Conservation (phyloP, 176 grass and related monocot species). For the Oryza coarctata region DNA sequence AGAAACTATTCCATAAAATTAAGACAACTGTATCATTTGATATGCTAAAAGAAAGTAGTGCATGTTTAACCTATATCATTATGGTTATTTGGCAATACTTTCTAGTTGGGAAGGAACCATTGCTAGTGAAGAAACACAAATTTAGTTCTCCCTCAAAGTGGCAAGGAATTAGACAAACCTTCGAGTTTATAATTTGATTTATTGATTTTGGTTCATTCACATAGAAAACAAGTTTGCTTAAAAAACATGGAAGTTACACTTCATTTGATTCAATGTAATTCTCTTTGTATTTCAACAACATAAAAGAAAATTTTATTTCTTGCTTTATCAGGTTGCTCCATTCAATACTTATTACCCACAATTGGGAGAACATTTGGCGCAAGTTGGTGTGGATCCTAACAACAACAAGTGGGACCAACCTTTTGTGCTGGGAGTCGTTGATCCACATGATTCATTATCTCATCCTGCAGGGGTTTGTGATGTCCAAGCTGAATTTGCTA, state of each 20-base stretch:
- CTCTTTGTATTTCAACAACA: background rate
- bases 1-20: background rate
- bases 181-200: background rate
- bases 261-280: background rate
- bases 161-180: no score
- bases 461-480: slow-evolving; percentile 96
- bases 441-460: slow-evolving; percentile 91
- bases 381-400: slow-evolving; percentile 76
- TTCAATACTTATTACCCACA: slow-evolving; percentile 98
- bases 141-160: background rate
- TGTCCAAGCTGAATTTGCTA: slow-evolving; percentile 71
- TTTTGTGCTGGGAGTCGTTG: slow-evolving; percentile 88
- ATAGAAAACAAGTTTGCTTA: background rate
- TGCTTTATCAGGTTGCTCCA: slow-evolving; percentile 79
- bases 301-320: background rate
- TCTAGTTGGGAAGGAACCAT: no score
- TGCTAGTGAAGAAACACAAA: no score
- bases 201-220: background rate
- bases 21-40: background rate
- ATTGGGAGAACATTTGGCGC: slow-evolving; percentile 73
- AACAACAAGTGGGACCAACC: slow-evolving; percentile 93
- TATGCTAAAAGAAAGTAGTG: background rate
- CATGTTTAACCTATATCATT: background rate
- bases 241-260: background rate
- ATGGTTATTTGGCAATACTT: background rate